Percentiles rank a stretch among this genome's conserved stretches.
phyloP scores from a whole-genome alignment of 148 eudicot genomes.

The Pouteria glomerata region DNA sequence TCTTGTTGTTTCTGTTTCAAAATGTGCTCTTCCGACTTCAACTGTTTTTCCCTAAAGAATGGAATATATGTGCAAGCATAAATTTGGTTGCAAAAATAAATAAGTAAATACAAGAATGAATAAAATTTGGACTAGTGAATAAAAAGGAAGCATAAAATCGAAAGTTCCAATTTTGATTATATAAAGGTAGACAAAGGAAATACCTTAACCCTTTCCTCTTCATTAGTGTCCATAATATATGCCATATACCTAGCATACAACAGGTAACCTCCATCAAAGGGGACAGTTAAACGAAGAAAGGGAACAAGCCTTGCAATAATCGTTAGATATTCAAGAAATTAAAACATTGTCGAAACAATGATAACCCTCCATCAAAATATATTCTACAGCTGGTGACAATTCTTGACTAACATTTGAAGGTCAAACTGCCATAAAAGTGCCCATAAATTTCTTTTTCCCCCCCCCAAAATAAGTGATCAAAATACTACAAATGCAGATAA shows the following conservation, averaged over 20 bases:
- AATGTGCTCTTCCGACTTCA: conserved; percentile 96
- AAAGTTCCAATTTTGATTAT: neutral
- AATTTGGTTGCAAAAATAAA: neutral
- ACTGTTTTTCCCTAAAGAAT: conserved; percentile 68
- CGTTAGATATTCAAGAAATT: neutral
- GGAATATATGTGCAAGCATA: neutral
- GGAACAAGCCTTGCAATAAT: neutral
- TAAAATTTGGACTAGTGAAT: neutral
- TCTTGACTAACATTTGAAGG: too few species aligned
- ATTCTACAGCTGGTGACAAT: too few species aligned
- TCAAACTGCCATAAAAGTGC: too few species aligned
- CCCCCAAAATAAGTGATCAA: too few species aligned
- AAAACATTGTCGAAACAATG: neutral
- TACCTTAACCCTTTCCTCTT: conserved; percentile 94
- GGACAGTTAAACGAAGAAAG: neutral
- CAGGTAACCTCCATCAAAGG: neutral
- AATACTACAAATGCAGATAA: too few species aligned
- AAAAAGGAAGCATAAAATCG: neutral
- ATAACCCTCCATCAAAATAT: neutral
- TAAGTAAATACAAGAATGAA: neutral
- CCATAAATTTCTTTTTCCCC: too few species aligned
- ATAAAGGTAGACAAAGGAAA: conserved; percentile 9
- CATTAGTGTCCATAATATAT: conserved; percentile 97
- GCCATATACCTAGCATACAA: conserved; percentile 82
- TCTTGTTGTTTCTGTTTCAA: conserved; percentile 85